phyloP scores from a whole-genome alignment of 768 basidiomycete species.

The Lentinula detonsa region DNA sequence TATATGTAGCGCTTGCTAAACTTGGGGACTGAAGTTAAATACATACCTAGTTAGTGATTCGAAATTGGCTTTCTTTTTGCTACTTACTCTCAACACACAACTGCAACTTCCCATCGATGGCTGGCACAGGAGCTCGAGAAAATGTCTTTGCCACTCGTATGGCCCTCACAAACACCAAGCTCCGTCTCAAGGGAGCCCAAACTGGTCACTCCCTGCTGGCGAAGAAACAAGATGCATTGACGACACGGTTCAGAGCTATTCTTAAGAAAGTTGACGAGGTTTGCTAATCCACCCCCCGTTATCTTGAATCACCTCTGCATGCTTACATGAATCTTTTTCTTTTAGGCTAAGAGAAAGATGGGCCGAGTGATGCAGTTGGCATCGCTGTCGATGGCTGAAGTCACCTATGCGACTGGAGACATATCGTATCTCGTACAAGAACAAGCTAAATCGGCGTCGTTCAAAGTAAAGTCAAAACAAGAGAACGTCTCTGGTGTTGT shows the following conservation, averaged over 20 bases:
- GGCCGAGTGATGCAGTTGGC: slow-evolving; percentile 98
- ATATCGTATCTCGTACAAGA: slow-evolving; percentile 98
- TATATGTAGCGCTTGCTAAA: no score
- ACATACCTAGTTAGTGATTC: no score
- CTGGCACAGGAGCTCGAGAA: slow-evolving; percentile 85
- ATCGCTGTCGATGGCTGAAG: slow-evolving; percentile 98
- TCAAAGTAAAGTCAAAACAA: slow-evolving; percentile 90
- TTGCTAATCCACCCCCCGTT: slow-evolving; percentile 11
- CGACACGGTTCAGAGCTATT: slow-evolving; percentile 90
- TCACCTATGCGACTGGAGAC: slow-evolving; percentile 96
- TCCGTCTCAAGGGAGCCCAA: slow-evolving; percentile 85
- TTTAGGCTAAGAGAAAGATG: slow-evolving; percentile 97
- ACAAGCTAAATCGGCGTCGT: slow-evolving; percentile 84
- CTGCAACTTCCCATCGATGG: slow-evolving; percentile 46
- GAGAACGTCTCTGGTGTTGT: slow-evolving; percentile 99
- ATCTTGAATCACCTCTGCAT: slow-evolving; percentile 8
- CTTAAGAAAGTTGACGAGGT: slow-evolving; percentile 98
- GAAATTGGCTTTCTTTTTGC: background rate
- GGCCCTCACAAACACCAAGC: slow-evolving; percentile 91
- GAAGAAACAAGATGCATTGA: slow-evolving; percentile 97
- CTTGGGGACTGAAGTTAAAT: no score
- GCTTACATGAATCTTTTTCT: slow-evolving; percentile 10
- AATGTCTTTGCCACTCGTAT: slow-evolving; percentile 96
- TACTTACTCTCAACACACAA: background rate
- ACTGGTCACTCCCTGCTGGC: slow-evolving; percentile 93